These are phyloP conservation scores for Aspergillus arachidicola DNA, from an alignment of 2,329 filamentous ascomycete genomes.

Conservation along the genomic window DNA sequence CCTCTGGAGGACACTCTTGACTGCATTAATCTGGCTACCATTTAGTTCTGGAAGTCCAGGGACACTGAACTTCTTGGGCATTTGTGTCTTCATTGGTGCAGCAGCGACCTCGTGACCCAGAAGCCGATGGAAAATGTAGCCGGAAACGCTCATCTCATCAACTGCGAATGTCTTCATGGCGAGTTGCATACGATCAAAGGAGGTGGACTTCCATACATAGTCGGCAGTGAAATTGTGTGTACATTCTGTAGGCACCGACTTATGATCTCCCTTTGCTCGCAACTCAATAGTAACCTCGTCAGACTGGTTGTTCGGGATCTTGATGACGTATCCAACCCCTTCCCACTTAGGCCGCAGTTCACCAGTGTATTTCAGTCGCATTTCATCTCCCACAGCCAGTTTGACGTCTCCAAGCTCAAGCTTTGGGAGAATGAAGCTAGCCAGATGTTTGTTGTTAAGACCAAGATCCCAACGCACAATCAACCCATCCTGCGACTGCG, in stretches of 20 bases:
- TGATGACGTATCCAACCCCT: constrained; percentile 97
- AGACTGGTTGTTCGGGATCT: constrained; percentile 97
- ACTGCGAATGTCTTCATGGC: constrained; percentile 99
- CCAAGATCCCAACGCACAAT: constrained; percentile 93
- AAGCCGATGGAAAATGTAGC: constrained; percentile 97
- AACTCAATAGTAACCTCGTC: constrained; percentile 96
- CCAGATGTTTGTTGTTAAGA: constrained; percentile 95
- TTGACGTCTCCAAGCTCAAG: constrained; percentile 98
- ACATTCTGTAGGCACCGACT: constrained; percentile 91
- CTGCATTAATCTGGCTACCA: constrained; percentile 91
- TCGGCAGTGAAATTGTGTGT: constrained; percentile 98
- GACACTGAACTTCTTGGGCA: constrained; percentile 96
- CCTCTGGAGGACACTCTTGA: constrained; percentile 91
- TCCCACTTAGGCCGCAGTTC: constrained; percentile 93
- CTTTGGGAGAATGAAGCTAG: constrained; percentile 94
- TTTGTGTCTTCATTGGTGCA: constrained; percentile 90
- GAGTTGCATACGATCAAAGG: constrained; percentile 97
- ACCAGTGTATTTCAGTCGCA: constrained; percentile 95
- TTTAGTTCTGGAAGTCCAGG: constrained; percentile 94
- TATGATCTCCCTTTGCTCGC: constrained; percentile 92
- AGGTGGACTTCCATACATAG: constrained; percentile 99
- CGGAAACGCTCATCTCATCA: constrained; percentile 96
- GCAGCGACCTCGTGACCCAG: constrained; percentile 93
- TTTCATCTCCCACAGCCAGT: constrained; percentile 95
- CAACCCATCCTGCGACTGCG: constrained; percentile 94